Evolutionary conservation across 257 asterid genomes (phyloP).

Genomic region (Fraxinus anomala): DNA sequence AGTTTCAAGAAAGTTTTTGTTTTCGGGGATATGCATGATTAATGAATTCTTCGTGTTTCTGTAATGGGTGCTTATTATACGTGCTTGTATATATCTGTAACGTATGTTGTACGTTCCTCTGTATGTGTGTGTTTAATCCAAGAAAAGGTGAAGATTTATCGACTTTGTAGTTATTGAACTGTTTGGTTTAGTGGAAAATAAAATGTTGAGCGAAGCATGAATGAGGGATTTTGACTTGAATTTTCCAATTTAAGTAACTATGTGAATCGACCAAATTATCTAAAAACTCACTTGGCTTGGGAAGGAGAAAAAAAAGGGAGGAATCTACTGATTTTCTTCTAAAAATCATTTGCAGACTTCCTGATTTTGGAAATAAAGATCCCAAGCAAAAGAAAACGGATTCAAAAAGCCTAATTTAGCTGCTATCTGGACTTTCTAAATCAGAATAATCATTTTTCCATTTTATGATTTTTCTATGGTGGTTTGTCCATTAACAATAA

Average conservation of each 20-base stretch:
- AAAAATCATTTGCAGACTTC: constrained; percentile 3
- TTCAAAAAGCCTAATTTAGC: constrained; percentile 10
- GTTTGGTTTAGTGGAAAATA: background rate
- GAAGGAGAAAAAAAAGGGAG: background rate
- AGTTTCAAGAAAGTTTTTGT: background rate
- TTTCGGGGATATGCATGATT: background rate
- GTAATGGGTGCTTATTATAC: background rate
- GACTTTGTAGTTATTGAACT: background rate
- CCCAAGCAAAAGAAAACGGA: background rate
- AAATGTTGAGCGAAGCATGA: background rate
- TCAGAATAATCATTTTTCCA: constrained; percentile 4
- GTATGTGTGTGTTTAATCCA: background rate
- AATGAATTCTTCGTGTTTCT: background rate
- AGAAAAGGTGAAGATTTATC: background rate
- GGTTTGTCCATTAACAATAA: constrained; percentile 10
- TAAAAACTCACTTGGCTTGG: background rate
- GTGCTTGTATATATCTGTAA: background rate
- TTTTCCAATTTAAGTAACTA: background rate
- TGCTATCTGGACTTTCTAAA: constrained; percentile 14
- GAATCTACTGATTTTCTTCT: constrained; percentile 1
- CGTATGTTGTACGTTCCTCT: background rate
- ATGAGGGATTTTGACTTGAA: background rate
- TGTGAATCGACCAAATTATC: background rate
- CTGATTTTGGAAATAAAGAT: constrained; percentile 16
- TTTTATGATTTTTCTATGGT: background rate